Conservation (phyloP, 2,329 filamentous ascomycete genomes). For the Xylaria sp. region DNA sequence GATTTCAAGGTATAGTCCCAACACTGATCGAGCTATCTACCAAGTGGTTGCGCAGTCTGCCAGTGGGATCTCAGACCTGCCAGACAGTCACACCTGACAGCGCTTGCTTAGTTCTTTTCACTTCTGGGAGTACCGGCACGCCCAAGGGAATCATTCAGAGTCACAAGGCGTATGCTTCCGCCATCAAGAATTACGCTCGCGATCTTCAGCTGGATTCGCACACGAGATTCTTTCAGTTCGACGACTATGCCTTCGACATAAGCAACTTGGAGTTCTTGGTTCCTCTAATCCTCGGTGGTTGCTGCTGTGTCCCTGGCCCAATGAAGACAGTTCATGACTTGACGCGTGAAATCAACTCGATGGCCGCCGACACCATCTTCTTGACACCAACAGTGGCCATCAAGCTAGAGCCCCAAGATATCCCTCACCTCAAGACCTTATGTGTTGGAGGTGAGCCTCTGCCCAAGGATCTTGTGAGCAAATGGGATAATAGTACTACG, state of each 20-base stretch:
- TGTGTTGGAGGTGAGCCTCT: slow-evolving; percentile 39
- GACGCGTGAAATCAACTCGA: slow-evolving; percentile 27
- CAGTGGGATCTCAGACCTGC: not conserved
- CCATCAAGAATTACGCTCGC: slow-evolving; percentile 33
- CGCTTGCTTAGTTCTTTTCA: slow-evolving; percentile 40
- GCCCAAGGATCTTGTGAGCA: slow-evolving; percentile 36
- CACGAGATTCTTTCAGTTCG: slow-evolving; percentile 34
- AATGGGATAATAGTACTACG: slow-evolving; percentile 33
- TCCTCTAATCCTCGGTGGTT: slow-evolving; percentile 31
- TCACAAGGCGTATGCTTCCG: slow-evolving; percentile 32
- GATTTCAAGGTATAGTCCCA: slow-evolving; percentile 35
- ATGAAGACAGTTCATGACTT: slow-evolving; percentile 32
- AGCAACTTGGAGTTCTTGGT: slow-evolving; percentile 36
- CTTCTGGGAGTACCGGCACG: slow-evolving; percentile 40
- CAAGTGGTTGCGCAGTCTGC: slow-evolving; percentile 26
- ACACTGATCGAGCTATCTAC: slow-evolving; percentile 27
- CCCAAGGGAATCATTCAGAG: slow-evolving; percentile 41
- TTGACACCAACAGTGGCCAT: slow-evolving; percentile 37
- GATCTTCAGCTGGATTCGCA: slow-evolving; percentile 30
- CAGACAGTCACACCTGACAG: slow-evolving; percentile 27
- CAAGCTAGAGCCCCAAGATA: slow-evolving; percentile 30
- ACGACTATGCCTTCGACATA: slow-evolving; percentile 37
- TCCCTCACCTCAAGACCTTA: slow-evolving; percentile 32
- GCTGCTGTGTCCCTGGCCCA: slow-evolving; percentile 32
- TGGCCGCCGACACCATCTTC: slow-evolving; percentile 33